phyloP scores from a whole-genome alignment of 805 yeast species.

The Metschnikowia arizonensis region DNA sequence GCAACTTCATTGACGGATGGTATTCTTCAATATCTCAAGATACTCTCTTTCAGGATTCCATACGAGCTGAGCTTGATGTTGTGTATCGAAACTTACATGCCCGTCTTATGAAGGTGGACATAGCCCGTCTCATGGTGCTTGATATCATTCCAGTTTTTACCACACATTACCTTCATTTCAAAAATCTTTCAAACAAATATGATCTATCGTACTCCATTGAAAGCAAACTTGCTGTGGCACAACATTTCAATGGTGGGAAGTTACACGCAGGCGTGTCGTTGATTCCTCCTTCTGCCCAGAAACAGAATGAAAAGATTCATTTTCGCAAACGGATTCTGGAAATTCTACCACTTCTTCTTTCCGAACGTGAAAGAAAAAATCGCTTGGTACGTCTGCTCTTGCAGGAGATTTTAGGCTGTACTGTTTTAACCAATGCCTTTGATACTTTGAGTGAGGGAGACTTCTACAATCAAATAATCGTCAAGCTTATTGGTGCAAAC shows the following conservation, averaged over 20 bases:
- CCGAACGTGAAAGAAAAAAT: slow-evolving; percentile 44
- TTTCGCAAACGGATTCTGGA: slow-evolving; percentile 39
- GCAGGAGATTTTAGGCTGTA: slow-evolving; percentile 58
- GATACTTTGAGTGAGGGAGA: slow-evolving; percentile 65
- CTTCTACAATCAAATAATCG: slow-evolving; percentile 65
- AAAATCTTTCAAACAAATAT: slow-evolving; percentile 17
- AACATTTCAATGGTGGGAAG: slow-evolving; percentile 45
- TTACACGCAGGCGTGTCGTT: slow-evolving; percentile 56
- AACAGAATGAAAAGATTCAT: slow-evolving; percentile 45
- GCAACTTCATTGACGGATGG: slow-evolving; percentile 59
- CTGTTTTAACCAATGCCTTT: slow-evolving; percentile 48
- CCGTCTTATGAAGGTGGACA: slow-evolving; percentile 45
- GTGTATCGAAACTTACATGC: slow-evolving; percentile 40
- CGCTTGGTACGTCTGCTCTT: slow-evolving; percentile 47
- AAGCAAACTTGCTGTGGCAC: slow-evolving; percentile 38
- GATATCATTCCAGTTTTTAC: slow-evolving; percentile 62
- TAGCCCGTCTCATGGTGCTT: slow-evolving; percentile 53
- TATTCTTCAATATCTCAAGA: slow-evolving; percentile 40
- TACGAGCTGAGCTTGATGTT: slow-evolving; percentile 41
- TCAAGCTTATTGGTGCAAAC: slow-evolving; percentile 55
- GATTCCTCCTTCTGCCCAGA: slow-evolving; percentile 25
- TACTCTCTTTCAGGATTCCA: slow-evolving; percentile 31
- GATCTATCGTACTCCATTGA: slow-evolving; percentile 29
- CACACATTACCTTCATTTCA: slow-evolving; percentile 54
- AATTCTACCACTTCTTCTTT: slow-evolving; percentile 49